phyloP scores from a whole-genome alignment of 1,284 basidiomycete genomes.

The Meira miltonrushii region DNA sequence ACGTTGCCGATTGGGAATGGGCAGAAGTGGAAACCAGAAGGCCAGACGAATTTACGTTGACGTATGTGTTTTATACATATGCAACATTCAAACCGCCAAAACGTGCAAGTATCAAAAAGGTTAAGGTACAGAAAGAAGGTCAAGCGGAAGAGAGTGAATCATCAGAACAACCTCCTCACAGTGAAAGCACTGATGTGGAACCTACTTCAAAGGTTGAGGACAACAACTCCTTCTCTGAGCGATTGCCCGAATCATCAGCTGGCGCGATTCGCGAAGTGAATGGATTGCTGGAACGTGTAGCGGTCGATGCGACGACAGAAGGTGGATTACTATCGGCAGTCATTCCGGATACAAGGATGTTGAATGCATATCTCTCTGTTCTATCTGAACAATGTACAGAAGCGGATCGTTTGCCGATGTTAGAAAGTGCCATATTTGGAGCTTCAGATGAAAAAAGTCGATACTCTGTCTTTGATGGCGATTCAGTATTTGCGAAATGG shows the following conservation, averaged over 20 bases:
- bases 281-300: slow-evolving; percentile 66
- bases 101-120: slow-evolving; percentile 11
- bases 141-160: slow-evolving; percentile 1
- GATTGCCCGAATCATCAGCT: slow-evolving; percentile 63
- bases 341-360: slow-evolving; percentile 61
- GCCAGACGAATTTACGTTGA: slow-evolving; percentile 71
- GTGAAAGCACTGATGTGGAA: too few relatives aligned
- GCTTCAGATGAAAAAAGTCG: background rate
- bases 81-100: slow-evolving; percentile 65
- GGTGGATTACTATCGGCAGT: slow-evolving; percentile 62
- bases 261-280: slow-evolving; percentile 71
- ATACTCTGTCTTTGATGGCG: background rate
- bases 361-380: slow-evolving; percentile 78
- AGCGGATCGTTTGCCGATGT: slow-evolving; percentile 55
- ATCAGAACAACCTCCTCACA: background rate
- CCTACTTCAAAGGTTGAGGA: background rate
- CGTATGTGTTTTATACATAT: slow-evolving; percentile 81
- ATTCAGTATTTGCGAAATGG: slow-evolving; percentile 25
- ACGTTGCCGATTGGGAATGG: slow-evolving; percentile 13
- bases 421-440: slow-evolving; percentile 13
- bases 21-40: slow-evolving; percentile 37
- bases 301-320: slow-evolving; percentile 56
- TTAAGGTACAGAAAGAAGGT: slow-evolving; percentile 7
- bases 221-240: background rate
- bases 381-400: slow-evolving; percentile 56